A percentile compares a stretch with the other conserved stretches of the same genome.
These are phyloP conservation scores for Lachnellula arida DNA, from an alignment of 2,329 filamentous ascomycete species.

Conservation along the genomic window DNA sequence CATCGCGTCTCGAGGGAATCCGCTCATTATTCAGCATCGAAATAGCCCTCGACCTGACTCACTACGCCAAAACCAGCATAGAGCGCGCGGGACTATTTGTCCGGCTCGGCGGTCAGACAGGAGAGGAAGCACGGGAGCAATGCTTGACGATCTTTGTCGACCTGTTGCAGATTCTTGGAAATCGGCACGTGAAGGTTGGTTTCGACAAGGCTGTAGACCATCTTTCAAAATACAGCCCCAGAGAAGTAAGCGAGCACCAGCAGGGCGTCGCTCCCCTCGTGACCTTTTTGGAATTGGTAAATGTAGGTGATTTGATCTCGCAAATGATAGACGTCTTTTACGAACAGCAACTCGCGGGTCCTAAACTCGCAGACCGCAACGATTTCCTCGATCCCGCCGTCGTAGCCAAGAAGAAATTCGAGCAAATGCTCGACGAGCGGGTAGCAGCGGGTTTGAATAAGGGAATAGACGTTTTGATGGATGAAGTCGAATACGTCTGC, in stretches of 20 bases:
- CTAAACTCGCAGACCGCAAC: conserved; percentile 82
- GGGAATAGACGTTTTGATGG: conserved; percentile 97
- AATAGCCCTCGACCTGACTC: conserved; percentile 83
- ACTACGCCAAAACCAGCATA: conserved; percentile 80
- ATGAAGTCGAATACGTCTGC: conserved; percentile 93
- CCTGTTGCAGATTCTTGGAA: conserved; percentile 78
- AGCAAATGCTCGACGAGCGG: conserved; percentile 96
- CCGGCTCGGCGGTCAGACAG: conserved; percentile 70
- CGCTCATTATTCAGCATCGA: conserved; percentile 95
- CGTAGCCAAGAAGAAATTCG: conserved; percentile 96
- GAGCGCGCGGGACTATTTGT: conserved; percentile 84
- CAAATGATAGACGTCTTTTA: conserved; percentile 99
- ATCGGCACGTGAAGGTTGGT: conserved; percentile 82
- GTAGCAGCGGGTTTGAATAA: conserved; percentile 95
- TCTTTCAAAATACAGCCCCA: conserved; percentile 84
- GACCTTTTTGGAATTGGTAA: conserved; percentile 94
- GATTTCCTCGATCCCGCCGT: conserved; percentile 91
- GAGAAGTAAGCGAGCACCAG: conserved; percentile 69
- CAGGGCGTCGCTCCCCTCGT: conserved; percentile 81
- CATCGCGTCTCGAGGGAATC: conserved; percentile 88
- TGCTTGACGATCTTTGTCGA: conserved; percentile 85
- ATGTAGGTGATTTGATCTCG: conserved; percentile 94
- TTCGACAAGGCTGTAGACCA: conserved; percentile 92
- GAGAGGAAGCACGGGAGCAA: conserved; percentile 79
- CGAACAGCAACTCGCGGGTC: conserved; percentile 82